These are phyloP conservation scores for Phytophthora hybrid DNA, from an alignment of 352 stramenopile genomes.

Conservation along the genomic window DNA sequence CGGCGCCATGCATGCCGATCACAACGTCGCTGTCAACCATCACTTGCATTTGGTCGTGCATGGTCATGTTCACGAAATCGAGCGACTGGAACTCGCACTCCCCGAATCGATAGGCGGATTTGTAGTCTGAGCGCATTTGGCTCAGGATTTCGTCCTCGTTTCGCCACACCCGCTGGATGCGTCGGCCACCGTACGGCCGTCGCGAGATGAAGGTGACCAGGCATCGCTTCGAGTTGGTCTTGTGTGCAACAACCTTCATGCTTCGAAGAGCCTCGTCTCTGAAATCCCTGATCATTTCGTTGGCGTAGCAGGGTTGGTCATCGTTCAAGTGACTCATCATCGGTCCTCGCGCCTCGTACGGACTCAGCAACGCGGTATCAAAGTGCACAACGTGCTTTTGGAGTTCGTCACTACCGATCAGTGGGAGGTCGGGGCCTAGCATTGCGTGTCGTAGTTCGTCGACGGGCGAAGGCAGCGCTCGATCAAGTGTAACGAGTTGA, in stretches of 20 bases:
- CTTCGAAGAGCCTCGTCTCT: conserved; percentile 23
- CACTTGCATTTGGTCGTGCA: conserved; percentile 49
- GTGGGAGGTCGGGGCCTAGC: conserved; percentile 9
- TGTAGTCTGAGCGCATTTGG: conserved; percentile 41
- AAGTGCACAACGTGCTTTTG: conserved; percentile 29
- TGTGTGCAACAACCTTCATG: conserved; percentile 20
- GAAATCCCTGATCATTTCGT: conserved; percentile 15
- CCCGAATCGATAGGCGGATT: conserved; percentile 23
- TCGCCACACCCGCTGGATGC: conserved; percentile 54
- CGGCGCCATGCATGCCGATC: conserved; percentile 75
- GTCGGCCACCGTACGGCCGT: conserved; percentile 45
- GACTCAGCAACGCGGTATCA: conserved; percentile 36
- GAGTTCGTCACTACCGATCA: conserved; percentile 26
- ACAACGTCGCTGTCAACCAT: conserved; percentile 67
- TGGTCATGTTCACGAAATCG: conserved; percentile 58
- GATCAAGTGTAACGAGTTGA: conserved; percentile 38
- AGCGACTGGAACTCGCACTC: conserved; percentile 48
- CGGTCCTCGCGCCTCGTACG: conserved; percentile 41
- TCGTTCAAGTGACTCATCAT: conserved; percentile 56
- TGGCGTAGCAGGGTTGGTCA: conserved; percentile 38
- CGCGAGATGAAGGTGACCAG: conserved; percentile 58
- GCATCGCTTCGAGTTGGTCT: conserved; percentile 5
- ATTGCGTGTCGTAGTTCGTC: conserved; percentile 14
- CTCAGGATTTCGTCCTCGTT: conserved; percentile 55
- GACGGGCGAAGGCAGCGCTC: conserved; percentile 23